Evolutionary conservation across 169 alveolate species (phyloP).

Genomic region (Eimeria brunetti): DNA sequence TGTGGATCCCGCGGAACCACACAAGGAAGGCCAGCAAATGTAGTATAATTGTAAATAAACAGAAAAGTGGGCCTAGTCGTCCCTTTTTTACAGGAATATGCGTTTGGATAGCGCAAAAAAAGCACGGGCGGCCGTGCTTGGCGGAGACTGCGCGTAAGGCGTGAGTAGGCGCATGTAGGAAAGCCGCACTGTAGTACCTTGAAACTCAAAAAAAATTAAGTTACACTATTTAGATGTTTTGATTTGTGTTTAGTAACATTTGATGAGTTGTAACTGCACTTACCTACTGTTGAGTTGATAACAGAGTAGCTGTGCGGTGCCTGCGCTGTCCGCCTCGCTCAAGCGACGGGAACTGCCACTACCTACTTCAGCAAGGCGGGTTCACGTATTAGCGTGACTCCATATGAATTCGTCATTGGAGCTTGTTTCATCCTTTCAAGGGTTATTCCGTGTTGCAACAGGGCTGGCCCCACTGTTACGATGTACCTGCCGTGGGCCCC

Average conservation of each 20-base stretch:
- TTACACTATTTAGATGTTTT: not conserved
- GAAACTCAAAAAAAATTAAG: not conserved
- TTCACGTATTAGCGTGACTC: not conserved
- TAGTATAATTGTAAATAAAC: not conserved
- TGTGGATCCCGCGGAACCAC: not conserved
- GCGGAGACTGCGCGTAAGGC: not conserved
- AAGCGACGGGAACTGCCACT: not conserved
- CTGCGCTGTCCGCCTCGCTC: not conserved
- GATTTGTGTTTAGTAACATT: not conserved
- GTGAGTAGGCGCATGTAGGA: not conserved
- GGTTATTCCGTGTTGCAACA: not conserved
- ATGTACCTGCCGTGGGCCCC: not conserved
- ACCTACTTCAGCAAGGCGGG: not conserved
- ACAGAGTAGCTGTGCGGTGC: not conserved
- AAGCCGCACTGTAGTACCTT: not conserved
- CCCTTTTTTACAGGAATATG: not conserved
- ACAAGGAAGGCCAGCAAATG: not conserved
- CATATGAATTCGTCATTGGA: not conserved
- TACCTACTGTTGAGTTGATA: not conserved
- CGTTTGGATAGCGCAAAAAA: not conserved
- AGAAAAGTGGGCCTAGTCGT: not conserved
- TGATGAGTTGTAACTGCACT: not conserved
- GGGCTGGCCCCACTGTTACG: not conserved
- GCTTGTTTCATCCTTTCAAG: not conserved
- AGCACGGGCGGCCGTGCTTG: not conserved